phyloP scores from a whole-genome alignment of 108 stramenopile genomes.

The Stephanodiscus minutulus region DNA sequence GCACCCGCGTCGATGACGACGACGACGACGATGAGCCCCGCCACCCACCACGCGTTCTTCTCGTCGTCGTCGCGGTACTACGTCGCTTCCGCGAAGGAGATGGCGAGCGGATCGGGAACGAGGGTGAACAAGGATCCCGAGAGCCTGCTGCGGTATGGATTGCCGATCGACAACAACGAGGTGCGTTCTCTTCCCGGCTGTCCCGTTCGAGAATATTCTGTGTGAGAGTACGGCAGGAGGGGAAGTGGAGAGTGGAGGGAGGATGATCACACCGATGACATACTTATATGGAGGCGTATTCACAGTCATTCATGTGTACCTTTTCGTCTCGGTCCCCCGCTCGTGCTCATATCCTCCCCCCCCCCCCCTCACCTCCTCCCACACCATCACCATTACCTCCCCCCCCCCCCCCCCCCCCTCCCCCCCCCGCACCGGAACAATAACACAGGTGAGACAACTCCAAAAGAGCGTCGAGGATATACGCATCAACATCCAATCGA shows the following conservation, averaged over 20 bases:
- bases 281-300: too few relatives aligned
- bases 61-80: constrained; percentile 19
- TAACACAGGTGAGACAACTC: constrained; percentile 71
- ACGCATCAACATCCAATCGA: constrained; percentile 75
- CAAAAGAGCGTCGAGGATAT: constrained; percentile 84
- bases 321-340: too few relatives aligned
- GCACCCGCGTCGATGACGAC: constrained; percentile 38
- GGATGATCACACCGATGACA: too few relatives aligned
- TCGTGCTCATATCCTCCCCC: too few relatives aligned
- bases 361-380: too few relatives aligned
- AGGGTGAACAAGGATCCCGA: constrained; percentile 95
- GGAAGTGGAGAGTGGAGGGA: too few relatives aligned
- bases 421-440: too few relatives aligned
- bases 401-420: constrained; percentile 2
- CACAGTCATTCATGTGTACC: too few relatives aligned
- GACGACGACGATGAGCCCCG: background rate
- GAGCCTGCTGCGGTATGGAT: constrained; percentile 83
- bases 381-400: background rate
- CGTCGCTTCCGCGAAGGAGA: constrained; percentile 79
- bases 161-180: constrained; percentile 89
- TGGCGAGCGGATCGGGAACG: constrained; percentile 82
- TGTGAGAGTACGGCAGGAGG: too few relatives aligned
- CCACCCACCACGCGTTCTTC: background rate
- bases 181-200: too few relatives aligned
- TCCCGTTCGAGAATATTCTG: too few relatives aligned